Conservation (phyloP, 1,139 yeast species). For the Suhomyces yuchorum region DNA sequence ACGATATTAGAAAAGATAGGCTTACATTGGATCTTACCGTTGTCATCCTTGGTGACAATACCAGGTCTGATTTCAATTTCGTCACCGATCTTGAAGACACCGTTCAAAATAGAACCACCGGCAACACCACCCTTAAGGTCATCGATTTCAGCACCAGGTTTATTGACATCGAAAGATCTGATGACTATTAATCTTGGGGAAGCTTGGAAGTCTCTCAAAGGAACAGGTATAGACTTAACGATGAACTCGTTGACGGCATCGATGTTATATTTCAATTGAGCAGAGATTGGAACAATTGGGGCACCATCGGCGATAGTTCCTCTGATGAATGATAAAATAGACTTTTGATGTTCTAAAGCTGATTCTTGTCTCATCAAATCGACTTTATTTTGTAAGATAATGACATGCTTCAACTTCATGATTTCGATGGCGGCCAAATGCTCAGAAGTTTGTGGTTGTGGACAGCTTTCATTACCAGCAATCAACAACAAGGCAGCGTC, state of each 20-base stretch:
- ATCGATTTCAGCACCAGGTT: conserved; percentile 97
- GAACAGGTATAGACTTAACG: conserved; percentile 94
- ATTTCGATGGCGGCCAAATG: conserved; percentile 99
- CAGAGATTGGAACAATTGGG: conserved; percentile 97
- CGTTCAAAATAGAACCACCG: conserved; percentile 96
- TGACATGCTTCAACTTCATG: conserved; percentile 96
- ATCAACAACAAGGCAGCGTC: conserved; percentile 95
- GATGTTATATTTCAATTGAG: conserved; percentile 96
- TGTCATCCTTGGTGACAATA: conserved; percentile 92
- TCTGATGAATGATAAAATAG: conserved; percentile 86
- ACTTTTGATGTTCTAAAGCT: conserved; percentile 92
- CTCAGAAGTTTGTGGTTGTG: conserved; percentile 99
- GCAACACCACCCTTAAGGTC: conserved; percentile 99
- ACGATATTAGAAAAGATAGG: conserved; percentile 95
- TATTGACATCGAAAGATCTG: conserved; percentile 97
- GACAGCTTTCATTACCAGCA: conserved; percentile 99
- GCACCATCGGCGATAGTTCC: conserved; percentile 99
- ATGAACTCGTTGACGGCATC: conserved; percentile 98
- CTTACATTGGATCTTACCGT: conserved; percentile 90
- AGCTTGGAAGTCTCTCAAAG: conserved; percentile 90
- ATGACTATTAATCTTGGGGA: conserved; percentile 95
- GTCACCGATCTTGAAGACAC: conserved; percentile 96
- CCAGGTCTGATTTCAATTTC: conserved; percentile 99
- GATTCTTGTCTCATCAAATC: conserved; percentile 98
- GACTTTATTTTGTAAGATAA: conserved; percentile 95